phyloP scores from a whole-genome alignment of 1,284 basidiomycete species.

The Irpex sp. region DNA sequence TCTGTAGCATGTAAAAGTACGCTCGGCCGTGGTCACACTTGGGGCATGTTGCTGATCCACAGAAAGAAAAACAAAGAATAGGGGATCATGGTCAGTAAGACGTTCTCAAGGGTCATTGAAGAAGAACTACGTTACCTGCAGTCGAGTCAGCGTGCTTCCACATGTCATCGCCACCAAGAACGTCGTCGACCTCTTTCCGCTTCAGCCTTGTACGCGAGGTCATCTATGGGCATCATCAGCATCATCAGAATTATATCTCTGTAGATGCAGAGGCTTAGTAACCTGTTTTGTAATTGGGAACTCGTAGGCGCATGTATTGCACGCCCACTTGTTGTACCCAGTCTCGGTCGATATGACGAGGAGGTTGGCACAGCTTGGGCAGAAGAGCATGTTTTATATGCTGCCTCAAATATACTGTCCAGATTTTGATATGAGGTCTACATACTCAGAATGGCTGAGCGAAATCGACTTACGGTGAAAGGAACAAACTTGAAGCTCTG shows the following conservation, averaged over 20 bases:
- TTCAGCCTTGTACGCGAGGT: conserved; percentile 82
- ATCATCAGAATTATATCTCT: too few relatives aligned
- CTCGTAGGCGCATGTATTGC: conserved; percentile 93
- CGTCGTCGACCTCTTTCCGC: conserved; percentile 89
- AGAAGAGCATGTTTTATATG: conserved; percentile 73
- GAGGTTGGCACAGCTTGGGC: conserved; percentile 92
- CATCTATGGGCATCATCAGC: too few relatives aligned
- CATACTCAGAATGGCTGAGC: neutral
- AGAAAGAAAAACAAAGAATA: too few relatives aligned
- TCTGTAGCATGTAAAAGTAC: conserved; percentile 96
- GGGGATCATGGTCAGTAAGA: neutral
- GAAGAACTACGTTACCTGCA: conserved; percentile 47
- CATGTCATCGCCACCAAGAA: conserved; percentile 88
- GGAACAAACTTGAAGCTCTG: too few relatives aligned
- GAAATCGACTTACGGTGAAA: too few relatives aligned
- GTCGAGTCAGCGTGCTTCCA: conserved; percentile 97
- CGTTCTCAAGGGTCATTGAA: neutral
- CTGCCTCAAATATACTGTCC: neutral
- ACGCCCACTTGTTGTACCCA: conserved; percentile 85
- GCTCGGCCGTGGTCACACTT: conserved; percentile 89
- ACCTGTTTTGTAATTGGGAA: conserved; percentile 83
- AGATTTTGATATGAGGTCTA: neutral
- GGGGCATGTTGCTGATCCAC: conserved; percentile 64
- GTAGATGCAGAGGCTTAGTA: neutral
- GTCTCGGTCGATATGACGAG: conserved; percentile 78